Percentiles rank a stretch among this genome's conserved stretches.
Evolutionary conservation across 306 rosid genomes (phyloP).

Genomic region (Inga laurina): DNA sequence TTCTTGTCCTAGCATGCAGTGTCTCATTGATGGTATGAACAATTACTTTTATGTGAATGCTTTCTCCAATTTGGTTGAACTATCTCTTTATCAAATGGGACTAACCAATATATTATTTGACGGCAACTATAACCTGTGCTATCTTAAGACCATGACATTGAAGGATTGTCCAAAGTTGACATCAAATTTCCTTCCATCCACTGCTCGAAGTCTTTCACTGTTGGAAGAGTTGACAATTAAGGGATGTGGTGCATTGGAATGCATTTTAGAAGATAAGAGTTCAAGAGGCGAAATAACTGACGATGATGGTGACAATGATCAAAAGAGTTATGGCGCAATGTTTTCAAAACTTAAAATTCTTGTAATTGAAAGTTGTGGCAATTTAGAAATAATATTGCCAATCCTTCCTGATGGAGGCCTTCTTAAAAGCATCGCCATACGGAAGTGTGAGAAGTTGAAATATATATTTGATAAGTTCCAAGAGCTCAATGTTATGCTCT

Average conservation of each 20-base stretch:
- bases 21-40: not conserved
- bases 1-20: not conserved
- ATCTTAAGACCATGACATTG: not conserved
- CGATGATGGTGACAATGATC: too few relatives aligned
- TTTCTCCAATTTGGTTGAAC: constrained; percentile 13
- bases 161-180: not conserved
- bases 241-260: too few relatives aligned
- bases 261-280: too few relatives aligned
- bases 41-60: not conserved
- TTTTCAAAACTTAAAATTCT: too few relatives aligned
- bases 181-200: not conserved
- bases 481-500: not conserved
- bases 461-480: too few relatives aligned
- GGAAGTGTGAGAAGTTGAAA: not conserved
- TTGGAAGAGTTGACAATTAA: too few relatives aligned
- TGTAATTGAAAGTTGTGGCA: too few relatives aligned
- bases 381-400: too few relatives aligned
- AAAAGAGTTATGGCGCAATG: too few relatives aligned
- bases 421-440: too few relatives aligned
- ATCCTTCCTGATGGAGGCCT: too few relatives aligned
- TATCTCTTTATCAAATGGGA: not conserved
- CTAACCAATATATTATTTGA: not conserved
- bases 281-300: too few relatives aligned
- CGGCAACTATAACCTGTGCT: not conserved
- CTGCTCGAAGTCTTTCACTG: not conserved